Conservation (phyloP, 2,329 filamentous ascomycete species). For the Colletotrichum theobromicola region DNA sequence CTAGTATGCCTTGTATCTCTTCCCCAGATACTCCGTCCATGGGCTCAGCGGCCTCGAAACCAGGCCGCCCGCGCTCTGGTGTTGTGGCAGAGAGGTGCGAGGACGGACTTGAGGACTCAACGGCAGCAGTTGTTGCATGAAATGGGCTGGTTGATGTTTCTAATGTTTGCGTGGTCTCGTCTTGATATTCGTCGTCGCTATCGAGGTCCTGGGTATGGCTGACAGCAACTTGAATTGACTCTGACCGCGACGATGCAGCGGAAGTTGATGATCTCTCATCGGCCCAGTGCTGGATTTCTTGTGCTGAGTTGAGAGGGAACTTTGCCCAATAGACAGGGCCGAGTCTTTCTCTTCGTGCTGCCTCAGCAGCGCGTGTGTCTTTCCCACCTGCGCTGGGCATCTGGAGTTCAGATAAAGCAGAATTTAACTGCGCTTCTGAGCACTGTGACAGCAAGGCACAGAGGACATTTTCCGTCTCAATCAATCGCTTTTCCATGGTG, state of each 20-base stretch:
- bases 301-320: neutral
- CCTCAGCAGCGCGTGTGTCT: neutral
- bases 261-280: neutral
- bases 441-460: neutral
- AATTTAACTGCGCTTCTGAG: neutral
- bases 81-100: neutral
- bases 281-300: neutral
- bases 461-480: constrained; percentile 7
- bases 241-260: neutral
- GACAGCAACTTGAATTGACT: neutral
- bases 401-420: neutral
- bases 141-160: neutral
- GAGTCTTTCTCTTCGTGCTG: neutral
- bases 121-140: neutral
- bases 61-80: neutral
- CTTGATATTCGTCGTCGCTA: neutral
- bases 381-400: neutral
- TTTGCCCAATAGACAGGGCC: constrained; percentile 9
- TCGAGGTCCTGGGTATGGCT: neutral
- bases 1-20: neutral
- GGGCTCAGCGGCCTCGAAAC: neutral
- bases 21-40: neutral
- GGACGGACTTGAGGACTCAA: neutral
- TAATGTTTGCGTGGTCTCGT: neutral
- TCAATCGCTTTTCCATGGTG: constrained; percentile 13